These are phyloP conservation scores for Nicotiana obtusifolia DNA, from an alignment of 257 asterid genomes.

Conservation along the genomic window DNA sequence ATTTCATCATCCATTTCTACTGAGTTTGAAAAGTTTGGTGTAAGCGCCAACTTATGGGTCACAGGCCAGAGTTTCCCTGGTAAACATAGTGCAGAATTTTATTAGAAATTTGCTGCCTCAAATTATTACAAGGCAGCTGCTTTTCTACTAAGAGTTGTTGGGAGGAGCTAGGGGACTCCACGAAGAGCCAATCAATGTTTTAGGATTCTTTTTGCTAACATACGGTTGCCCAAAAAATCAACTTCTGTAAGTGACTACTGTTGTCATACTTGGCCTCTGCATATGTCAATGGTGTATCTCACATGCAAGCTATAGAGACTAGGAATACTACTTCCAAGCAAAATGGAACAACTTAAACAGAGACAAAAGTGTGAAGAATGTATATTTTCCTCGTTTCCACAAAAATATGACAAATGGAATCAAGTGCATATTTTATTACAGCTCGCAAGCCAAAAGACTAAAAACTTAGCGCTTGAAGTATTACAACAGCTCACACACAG, in stretches of 20 bases:
- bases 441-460: constrained; percentile 1
- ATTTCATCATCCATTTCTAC: neutral
- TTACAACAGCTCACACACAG: neutral
- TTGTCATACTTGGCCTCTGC: neutral
- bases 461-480: neutral
- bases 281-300: neutral
- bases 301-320: neutral
- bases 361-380: neutral
- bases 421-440: neutral
- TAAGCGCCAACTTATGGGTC: neutral
- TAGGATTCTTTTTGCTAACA: neutral
- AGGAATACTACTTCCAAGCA: neutral
- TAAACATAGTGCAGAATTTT: neutral
- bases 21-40: neutral
- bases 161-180: neutral
- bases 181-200: neutral
- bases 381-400: neutral
- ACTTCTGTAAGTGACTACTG: neutral
- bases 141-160: neutral
- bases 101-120: neutral
- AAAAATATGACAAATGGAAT: neutral
- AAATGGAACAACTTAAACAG: neutral
- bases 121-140: neutral
- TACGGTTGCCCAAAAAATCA: neutral
- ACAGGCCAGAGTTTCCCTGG: neutral